A percentile compares a stretch with the other conserved stretches of the same genome.
Conservation (phyloP, 306 rosid genomes). For the Cicer arietinum region DNA sequence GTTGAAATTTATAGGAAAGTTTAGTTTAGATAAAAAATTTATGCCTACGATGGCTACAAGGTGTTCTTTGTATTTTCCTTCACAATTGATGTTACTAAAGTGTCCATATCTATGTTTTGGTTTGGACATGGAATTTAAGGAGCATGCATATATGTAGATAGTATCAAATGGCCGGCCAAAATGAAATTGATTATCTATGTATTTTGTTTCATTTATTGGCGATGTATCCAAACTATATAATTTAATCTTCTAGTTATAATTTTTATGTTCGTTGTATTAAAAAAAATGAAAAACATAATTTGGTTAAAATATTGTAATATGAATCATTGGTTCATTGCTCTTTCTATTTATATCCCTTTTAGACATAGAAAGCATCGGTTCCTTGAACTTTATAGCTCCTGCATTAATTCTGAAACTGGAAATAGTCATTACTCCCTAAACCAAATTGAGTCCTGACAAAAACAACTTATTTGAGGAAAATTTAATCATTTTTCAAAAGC, state of each 20-base stretch:
- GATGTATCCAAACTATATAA: constrained; percentile 27
- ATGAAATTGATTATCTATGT: background rate
- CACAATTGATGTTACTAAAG: constrained; percentile 26
- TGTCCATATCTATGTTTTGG: constrained; percentile 36
- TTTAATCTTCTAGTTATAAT: constrained; percentile 7
- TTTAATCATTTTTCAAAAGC: too few species aligned
- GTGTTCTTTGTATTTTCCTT: constrained; percentile 26
- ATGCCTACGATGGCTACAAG: background rate
- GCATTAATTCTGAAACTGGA: too few species aligned
- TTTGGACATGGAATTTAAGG: background rate
- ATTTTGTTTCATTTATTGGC: constrained; percentile 15
- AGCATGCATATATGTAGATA: background rate
- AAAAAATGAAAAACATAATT: background rate
- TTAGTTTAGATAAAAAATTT: background rate
- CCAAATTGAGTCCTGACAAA: too few species aligned
- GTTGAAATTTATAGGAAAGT: constrained; percentile 40
- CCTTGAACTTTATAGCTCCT: too few species aligned
- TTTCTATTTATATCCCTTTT: too few species aligned
- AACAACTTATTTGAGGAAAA: too few species aligned
- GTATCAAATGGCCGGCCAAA: constrained; percentile 42
- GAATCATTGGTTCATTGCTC: too few species aligned
- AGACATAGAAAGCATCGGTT: too few species aligned
- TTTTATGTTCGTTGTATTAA: constrained; percentile 10
- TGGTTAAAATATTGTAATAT: background rate
- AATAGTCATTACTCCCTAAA: too few species aligned